These are phyloP conservation scores for Penicillium sp. DNA, from an alignment of 2,329 filamentous ascomycete genomes.

Conservation along the genomic window DNA sequence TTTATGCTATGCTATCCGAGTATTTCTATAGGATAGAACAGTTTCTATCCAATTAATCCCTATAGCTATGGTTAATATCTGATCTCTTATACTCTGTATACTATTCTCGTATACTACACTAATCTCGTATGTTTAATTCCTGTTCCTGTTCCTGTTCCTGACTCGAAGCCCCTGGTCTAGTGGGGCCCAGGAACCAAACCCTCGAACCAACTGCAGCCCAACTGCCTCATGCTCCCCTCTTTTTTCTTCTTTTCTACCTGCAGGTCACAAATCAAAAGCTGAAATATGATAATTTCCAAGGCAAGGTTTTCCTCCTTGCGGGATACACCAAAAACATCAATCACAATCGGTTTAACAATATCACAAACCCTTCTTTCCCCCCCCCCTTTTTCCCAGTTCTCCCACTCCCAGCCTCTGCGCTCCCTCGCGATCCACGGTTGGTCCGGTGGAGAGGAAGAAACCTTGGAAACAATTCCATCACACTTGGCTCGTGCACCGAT, in stretches of 20 bases:
- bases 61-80: neutral
- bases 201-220: neutral
- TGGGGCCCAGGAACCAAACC: slow-evolving; percentile 1
- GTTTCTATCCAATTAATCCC: too few relatives aligned
- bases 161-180: slow-evolving; percentile 1
- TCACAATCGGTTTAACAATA: neutral
- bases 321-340: neutral
- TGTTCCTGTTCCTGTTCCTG: neutral
- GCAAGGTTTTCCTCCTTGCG: slow-evolving; percentile 1
- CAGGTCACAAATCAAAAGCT: too few relatives aligned
- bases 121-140: neutral
- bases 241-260: neutral
- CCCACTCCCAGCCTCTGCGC: slow-evolving; percentile 3
- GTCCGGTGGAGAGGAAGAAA: slow-evolving; percentile 8
- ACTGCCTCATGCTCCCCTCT: neutral
- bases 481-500: slow-evolving; percentile 21
- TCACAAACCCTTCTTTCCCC: neutral
- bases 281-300: neutral
- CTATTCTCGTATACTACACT: neutral
- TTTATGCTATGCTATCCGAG: neutral
- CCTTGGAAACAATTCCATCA: slow-evolving; percentile 14
- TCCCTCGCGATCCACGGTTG: slow-evolving; percentile 14
- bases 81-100: neutral
- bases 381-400: neutral
- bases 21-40: neutral